These are phyloP conservation scores for Ambrosiella cleistominuta DNA, from an alignment of 2,329 filamentous ascomycete species.

Conservation along the genomic window DNA sequence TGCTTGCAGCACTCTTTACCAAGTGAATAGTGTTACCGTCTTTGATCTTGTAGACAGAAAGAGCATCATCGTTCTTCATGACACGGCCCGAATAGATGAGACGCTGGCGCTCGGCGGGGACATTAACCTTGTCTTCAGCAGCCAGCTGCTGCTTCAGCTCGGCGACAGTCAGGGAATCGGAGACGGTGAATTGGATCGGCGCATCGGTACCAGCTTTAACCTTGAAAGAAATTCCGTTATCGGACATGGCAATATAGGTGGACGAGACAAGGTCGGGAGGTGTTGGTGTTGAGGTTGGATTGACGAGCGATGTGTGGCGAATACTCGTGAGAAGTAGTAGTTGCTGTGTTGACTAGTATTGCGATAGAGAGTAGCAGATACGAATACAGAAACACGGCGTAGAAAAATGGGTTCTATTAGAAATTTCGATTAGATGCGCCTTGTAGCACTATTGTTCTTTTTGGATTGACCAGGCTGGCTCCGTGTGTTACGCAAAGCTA, in stretches of 20 bases:
- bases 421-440: background rate
- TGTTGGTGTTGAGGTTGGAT: slow-evolving; percentile 19
- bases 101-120: slow-evolving; percentile 74
- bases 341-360: no score
- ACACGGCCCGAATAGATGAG: slow-evolving; percentile 96
- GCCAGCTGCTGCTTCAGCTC: slow-evolving; percentile 86
- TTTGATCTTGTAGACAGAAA: slow-evolving; percentile 86
- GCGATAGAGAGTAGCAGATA: background rate
- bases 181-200: slow-evolving; percentile 67
- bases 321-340: background rate
- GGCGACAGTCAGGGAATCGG: slow-evolving; percentile 55
- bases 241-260: slow-evolving; percentile 36
- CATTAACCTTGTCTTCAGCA: slow-evolving; percentile 63
- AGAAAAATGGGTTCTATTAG: background rate
- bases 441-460: background rate
- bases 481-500: background rate
- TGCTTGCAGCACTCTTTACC: slow-evolving; percentile 90
- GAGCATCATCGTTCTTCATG: slow-evolving; percentile 80
- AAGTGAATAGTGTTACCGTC: slow-evolving; percentile 88
- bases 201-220: slow-evolving; percentile 91
- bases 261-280: background rate
- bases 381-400: background rate
- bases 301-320: slow-evolving; percentile 1
- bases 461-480: background rate
- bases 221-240: slow-evolving; percentile 75